Evolutionary conservation across 164 flowering plant genomes (phyloP).

Genomic region (Brasenia schreberi): DNA sequence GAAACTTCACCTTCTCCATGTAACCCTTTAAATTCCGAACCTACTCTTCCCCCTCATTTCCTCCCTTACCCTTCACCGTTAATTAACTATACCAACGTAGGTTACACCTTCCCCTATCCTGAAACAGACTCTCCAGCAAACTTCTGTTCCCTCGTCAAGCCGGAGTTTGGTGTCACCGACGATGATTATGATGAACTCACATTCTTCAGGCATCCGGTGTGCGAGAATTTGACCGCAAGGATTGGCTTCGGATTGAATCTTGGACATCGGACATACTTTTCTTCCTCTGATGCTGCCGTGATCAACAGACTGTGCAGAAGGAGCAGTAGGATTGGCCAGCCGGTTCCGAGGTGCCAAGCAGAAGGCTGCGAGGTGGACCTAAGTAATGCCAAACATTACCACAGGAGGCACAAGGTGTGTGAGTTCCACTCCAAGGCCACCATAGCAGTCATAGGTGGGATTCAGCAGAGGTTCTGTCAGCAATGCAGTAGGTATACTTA

Average conservation of each 20-base stretch:
- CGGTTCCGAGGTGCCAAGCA: slow-evolving; percentile 20
- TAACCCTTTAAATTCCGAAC: background rate
- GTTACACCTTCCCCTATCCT: background rate
- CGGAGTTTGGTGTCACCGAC: background rate
- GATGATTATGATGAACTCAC: background rate
- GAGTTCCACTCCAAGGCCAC: slow-evolving; percentile 23
- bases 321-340: slow-evolving; percentile 11
- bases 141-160: background rate
- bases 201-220: background rate
- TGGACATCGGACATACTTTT: slow-evolving; percentile 21
- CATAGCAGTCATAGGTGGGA: slow-evolving; percentile 14
- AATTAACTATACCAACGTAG: background rate
- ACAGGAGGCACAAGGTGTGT: slow-evolving; percentile 21
- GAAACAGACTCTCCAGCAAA: background rate
- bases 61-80: background rate
- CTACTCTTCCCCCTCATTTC: background rate
- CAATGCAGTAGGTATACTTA: slow-evolving; percentile 19
- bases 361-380: slow-evolving; percentile 20
- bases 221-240: background rate
- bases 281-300: slow-evolving; percentile 15
- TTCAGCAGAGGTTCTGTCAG: slow-evolving; percentile 21
- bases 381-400: slow-evolving; percentile 18
- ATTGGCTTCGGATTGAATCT: slow-evolving; percentile 13
- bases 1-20: too few species aligned
- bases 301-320: slow-evolving; percentile 13